Percentiles rank a stretch among this genome's conserved stretches.
Conservation (phyloP, 345 rosid species). For the Gossypium anomalum region DNA sequence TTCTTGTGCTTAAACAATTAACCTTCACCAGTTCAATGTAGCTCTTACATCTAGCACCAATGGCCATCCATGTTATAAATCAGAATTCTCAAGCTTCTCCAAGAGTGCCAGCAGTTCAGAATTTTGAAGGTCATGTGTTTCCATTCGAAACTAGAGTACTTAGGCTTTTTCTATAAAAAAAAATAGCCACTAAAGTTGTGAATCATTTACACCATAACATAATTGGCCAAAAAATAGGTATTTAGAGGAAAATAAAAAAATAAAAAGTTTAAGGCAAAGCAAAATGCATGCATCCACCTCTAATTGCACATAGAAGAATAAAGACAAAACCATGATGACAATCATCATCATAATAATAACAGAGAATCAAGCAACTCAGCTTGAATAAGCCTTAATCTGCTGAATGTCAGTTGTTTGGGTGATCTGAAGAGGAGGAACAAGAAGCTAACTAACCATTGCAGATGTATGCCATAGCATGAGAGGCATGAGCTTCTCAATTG, state of each 20-base stretch:
- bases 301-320: constrained; percentile 2
- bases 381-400: constrained; percentile 8
- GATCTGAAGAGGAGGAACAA: neutral
- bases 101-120: neutral
- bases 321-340: neutral
- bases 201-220: neutral
- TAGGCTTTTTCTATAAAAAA: neutral
- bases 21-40: neutral
- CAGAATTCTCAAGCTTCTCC: neutral
- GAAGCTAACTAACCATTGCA: constrained; percentile 57
- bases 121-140: neutral
- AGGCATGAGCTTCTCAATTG: constrained; percentile 65
- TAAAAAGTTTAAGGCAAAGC: neutral
- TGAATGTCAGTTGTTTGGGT: neutral
- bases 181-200: neutral
- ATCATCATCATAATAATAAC: neutral
- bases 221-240: neutral
- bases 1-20: neutral
- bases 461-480: constrained; percentile 59
- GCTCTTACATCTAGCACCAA: neutral
- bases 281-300: neutral
- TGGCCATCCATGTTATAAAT: neutral
- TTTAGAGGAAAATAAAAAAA: neutral
- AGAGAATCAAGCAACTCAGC: neutral
- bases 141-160: neutral